Percentiles rank a stretch among this genome's conserved stretches.
Conservation (phyloP, 2,329 filamentous ascomycete genomes). For the Penicillium crustosum region DNA sequence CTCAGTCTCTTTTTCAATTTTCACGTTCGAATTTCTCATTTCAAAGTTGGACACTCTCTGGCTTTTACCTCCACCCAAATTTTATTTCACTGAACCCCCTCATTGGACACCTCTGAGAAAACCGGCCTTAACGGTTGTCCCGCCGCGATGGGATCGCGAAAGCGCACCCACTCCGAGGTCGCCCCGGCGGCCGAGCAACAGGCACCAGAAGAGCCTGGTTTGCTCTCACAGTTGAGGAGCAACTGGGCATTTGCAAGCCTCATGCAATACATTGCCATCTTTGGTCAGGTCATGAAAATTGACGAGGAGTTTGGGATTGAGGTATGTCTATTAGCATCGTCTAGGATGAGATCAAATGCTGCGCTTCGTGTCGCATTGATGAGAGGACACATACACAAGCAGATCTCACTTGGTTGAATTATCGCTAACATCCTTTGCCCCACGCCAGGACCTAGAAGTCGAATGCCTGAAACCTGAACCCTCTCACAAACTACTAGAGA, state of each 20-base stretch:
- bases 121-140: slow-evolving; percentile 33
- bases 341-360: not conserved
- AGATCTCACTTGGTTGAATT: not conserved
- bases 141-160: slow-evolving; percentile 54
- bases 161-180: slow-evolving; percentile 57
- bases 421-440: not conserved
- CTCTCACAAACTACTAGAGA: slow-evolving; percentile 72
- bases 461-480: slow-evolving; percentile 77
- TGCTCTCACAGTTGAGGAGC: slow-evolving; percentile 72
- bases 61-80: slow-evolving; percentile 1
- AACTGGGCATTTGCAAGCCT: slow-evolving; percentile 96
- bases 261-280: slow-evolving; percentile 89
- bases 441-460: slow-evolving; percentile 73
- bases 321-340: slow-evolving; percentile 53
- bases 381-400: not conserved
- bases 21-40: not conserved
- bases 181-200: slow-evolving; percentile 50
- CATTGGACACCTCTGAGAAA: slow-evolving; percentile 19
- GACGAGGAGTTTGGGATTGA: slow-evolving; percentile 87
- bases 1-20: not conserved
- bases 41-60: not conserved
- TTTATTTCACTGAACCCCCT: not conserved
- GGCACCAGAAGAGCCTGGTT: slow-evolving; percentile 36
- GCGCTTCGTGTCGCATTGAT: slow-evolving; percentile 17
- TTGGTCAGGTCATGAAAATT: slow-evolving; percentile 86